Evolutionary conservation across 148 eudicot genomes (phyloP).

Genomic region (Spergularia marina): DNA sequence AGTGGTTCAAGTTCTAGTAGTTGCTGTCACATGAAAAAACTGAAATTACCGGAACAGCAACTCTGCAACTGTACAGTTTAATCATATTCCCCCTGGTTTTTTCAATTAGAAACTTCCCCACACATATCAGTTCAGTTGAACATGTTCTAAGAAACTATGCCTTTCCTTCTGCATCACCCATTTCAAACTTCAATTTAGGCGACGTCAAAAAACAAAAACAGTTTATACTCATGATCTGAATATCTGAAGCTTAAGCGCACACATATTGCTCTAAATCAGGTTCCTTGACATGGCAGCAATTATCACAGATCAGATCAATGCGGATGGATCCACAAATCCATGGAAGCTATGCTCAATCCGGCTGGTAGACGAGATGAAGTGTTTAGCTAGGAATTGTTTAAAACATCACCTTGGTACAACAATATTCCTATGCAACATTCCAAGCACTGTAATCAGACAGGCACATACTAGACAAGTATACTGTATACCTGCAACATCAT

Average conservation of each 20-base stretch:
- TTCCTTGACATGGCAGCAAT: constrained; percentile 63
- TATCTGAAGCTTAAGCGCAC: neutral
- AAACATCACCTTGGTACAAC: constrained; percentile 28
- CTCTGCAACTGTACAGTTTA: constrained; percentile 32
- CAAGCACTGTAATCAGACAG: constrained; percentile 74
- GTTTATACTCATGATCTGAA: constrained; percentile 35
- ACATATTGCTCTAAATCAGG: constrained; percentile 22
- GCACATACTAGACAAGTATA: constrained; percentile 27
- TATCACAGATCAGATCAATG: constrained; percentile 37
- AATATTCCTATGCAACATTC: constrained; percentile 44
- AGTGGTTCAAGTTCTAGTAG: constrained; percentile 61
- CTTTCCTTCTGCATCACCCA: too few species aligned
- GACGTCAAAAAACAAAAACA: constrained; percentile 14
- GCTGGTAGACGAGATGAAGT: constrained; percentile 72
- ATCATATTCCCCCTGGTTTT: constrained; percentile 37
- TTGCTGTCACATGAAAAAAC: constrained; percentile 53
- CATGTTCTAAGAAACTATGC: too few species aligned
- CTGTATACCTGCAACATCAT: constrained; percentile 67
- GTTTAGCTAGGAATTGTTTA: constrained; percentile 43
- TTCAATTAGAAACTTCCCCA: constrained; percentile 55
- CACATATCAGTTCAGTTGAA: constrained; percentile 50
- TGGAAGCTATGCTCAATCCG: constrained; percentile 66
- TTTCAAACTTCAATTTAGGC: too few species aligned
- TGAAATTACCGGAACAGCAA: constrained; percentile 30
- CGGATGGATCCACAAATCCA: constrained; percentile 52